Conservation (phyloP, 106 monocot genomes). For the Iris macrosiphon region DNA sequence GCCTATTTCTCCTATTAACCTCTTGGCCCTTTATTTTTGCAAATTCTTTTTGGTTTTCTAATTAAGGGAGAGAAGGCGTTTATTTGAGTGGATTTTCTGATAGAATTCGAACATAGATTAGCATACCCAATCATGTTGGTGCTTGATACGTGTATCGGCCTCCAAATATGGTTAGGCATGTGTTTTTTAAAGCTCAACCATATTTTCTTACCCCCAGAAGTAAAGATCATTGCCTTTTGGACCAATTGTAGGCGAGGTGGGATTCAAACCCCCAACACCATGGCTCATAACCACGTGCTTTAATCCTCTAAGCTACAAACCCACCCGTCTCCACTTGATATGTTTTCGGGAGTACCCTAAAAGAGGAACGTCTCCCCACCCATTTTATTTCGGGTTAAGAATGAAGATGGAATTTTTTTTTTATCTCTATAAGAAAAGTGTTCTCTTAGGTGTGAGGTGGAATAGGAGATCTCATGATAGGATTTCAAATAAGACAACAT, state of each 20-base stretch:
- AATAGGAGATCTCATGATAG: slow-evolving; percentile 3
- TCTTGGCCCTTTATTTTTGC: too few species aligned
- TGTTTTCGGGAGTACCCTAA: background rate
- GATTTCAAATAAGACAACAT: slow-evolving; percentile 4
- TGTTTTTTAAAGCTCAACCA: too few species aligned
- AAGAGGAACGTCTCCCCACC: background rate
- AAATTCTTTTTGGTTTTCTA: too few species aligned
- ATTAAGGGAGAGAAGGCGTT: too few species aligned
- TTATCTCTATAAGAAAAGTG: slow-evolving; percentile 6
- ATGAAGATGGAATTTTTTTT: background rate
- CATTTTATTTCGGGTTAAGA: slow-evolving; percentile 4
- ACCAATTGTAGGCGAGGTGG: background rate
- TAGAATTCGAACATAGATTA: too few species aligned
- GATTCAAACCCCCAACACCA: too few species aligned
- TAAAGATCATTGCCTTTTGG: background rate
- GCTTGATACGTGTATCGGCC: too few species aligned
- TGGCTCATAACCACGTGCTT: background rate
- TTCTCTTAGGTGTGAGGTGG: background rate
- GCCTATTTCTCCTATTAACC: too few species aligned
- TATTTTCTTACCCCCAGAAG: background rate
- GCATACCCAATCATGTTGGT: too few species aligned
- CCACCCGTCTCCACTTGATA: background rate
- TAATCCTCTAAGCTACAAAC: slow-evolving; percentile 3
- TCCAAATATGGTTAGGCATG: too few species aligned
- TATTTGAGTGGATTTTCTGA: too few species aligned